A percentile compares a stretch with the other conserved stretches of the same genome.
Conservation (phyloP, 345 rosid genomes). For the Lagerstroemia speciosa region DNA sequence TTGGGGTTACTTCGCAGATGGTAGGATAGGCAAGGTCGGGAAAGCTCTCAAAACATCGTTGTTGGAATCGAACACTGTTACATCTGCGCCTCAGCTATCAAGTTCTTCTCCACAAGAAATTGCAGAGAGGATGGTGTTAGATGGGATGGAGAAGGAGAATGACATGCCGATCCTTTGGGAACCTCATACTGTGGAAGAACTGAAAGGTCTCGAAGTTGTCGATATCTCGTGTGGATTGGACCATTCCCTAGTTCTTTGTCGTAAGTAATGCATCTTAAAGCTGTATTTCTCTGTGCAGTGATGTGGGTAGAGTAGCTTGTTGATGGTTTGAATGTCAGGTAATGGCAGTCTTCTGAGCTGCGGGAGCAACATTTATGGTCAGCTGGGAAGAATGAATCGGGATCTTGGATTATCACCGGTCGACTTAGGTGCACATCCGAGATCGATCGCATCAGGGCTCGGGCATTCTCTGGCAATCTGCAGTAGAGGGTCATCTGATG, state of each 20-base stretch:
- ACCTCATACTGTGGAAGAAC: constrained; percentile 61
- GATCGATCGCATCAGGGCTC: constrained; percentile 64
- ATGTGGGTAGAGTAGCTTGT: constrained; percentile 4
- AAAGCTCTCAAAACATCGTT: constrained; percentile 36
- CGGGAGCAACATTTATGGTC: constrained; percentile 82
- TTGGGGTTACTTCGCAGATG: constrained; percentile 95
- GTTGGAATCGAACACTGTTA: constrained; percentile 34
- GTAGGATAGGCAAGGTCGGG: constrained; percentile 60
- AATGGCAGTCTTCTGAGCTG: constrained; percentile 58
- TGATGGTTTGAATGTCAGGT: constrained; percentile 30
- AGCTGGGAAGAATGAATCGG: constrained; percentile 54
- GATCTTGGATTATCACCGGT: constrained; percentile 61
- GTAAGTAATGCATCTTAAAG: constrained; percentile 29
- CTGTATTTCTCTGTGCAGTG: constrained; percentile 3
- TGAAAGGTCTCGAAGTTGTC: constrained; percentile 31
- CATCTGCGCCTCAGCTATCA: constrained; percentile 10
- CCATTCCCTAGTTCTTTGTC: constrained; percentile 71
- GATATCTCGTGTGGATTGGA: constrained; percentile 81
- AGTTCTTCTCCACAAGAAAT: constrained; percentile 25
- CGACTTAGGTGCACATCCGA: constrained; percentile 25
- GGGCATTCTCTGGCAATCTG: constrained; percentile 86
- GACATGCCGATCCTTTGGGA: constrained; percentile 84
- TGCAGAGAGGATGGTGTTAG: constrained; percentile 54
- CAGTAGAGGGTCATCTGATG: constrained; percentile 17
- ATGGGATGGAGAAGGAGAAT: constrained; percentile 70